Percentiles rank a stretch among this genome's conserved stretches.
phyloP scores from a whole-genome alignment of 2,329 filamentous ascomycete species.

The Alternaria rosae region DNA sequence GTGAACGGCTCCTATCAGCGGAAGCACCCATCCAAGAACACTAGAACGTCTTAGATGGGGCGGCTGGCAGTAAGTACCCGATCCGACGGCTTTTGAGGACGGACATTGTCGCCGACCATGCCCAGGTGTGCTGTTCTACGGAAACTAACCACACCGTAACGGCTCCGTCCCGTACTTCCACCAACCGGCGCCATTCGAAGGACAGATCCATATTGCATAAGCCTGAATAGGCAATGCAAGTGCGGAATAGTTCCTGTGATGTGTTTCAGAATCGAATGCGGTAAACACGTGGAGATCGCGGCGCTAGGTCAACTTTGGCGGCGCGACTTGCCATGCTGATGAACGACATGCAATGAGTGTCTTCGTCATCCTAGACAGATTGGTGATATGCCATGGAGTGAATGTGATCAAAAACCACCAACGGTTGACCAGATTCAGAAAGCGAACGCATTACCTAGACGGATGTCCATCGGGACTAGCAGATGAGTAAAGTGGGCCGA shows the following conservation, averaged over 20 bases:
- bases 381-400: not conserved
- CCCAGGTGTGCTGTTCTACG: not conserved
- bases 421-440: too few species aligned
- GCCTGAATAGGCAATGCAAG: not conserved
- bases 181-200: not conserved
- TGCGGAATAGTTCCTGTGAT: not conserved
- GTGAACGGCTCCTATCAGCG: not conserved
- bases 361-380: not conserved
- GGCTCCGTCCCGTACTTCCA: not conserved
- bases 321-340: not conserved
- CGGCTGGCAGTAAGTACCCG: not conserved
- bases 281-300: not conserved
- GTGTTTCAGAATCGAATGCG: not conserved
- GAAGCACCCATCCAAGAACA: not conserved
- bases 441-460: too few species aligned
- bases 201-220: not conserved
- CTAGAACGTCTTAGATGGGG: not conserved
- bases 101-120: not conserved
- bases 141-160: not conserved
- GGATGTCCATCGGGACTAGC: not conserved
- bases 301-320: not conserved
- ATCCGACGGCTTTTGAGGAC: not conserved
- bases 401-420: not conserved
- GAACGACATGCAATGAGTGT: not conserved
- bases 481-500: constrained; percentile 1